Percentiles rank a stretch among this genome's conserved stretches.
Evolutionary conservation across 371 early-diverging fungal genomes (phyloP).

Genomic region (Lichtheimia ramosa): DNA sequence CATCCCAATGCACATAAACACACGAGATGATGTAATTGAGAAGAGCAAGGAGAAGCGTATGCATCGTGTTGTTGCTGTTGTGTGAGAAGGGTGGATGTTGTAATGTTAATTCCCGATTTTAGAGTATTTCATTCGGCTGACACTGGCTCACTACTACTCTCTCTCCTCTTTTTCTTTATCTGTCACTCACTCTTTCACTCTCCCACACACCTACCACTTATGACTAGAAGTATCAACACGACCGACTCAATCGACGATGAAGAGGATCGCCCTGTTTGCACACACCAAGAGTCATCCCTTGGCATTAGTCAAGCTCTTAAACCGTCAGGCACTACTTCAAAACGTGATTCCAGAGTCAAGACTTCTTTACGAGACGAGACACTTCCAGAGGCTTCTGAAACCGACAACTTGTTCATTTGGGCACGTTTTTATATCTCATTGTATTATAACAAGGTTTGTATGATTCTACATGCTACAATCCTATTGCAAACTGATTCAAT

Average conservation of each 20-base stretch:
- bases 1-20: too few relatives aligned
- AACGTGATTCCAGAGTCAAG: constrained; percentile 7
- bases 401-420: constrained; percentile 30
- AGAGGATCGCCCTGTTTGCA: constrained; percentile 15
- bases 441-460: constrained; percentile 41
- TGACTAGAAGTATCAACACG: background rate
- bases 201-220: too few relatives aligned
- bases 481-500: too few relatives aligned
- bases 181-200: too few relatives aligned
- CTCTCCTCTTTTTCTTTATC: background rate
- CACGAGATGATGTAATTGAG: too few relatives aligned
- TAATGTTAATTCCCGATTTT: too few relatives aligned
- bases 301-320: constrained; percentile 39
- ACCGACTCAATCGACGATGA: constrained; percentile 6
- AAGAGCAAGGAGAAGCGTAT: too few relatives aligned
- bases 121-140: too few relatives aligned
- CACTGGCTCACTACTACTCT: background rate
- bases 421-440: constrained; percentile 36
- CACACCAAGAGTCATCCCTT: constrained; percentile 36
- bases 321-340: constrained; percentile 17
- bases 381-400: constrained; percentile 33
- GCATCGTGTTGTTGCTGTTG: too few relatives aligned
- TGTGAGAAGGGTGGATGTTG: too few relatives aligned
- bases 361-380: constrained; percentile 25
- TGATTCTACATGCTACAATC: background rate